These are phyloP conservation scores for Amanita thiersii DNA, from an alignment of 768 basidiomycete genomes.

Conservation along the genomic window DNA sequence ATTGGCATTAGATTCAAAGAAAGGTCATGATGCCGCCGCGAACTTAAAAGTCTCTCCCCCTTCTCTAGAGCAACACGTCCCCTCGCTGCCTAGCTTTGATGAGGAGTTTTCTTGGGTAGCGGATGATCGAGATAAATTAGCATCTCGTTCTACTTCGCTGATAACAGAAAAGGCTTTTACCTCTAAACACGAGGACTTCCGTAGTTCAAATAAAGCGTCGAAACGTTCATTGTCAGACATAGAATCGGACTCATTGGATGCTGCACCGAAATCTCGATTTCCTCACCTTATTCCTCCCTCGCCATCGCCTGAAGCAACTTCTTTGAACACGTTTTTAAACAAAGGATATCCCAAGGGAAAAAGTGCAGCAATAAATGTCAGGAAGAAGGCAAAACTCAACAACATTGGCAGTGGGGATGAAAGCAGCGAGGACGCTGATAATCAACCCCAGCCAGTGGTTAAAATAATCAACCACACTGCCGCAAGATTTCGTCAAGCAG, in stretches of 20 bases:
- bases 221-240: constrained; percentile 37
- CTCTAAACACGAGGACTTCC: constrained; percentile 12
- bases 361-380: constrained; percentile 31
- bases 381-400: constrained; percentile 46
- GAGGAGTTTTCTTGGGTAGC: constrained; percentile 5
- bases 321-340: constrained; percentile 9
- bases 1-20: constrained; percentile 6
- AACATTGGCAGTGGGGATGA: constrained; percentile 16
- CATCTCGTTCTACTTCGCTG: neutral
- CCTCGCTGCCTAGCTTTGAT: constrained; percentile 3
- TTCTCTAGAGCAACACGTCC: neutral
- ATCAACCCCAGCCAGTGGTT: constrained; percentile 16
- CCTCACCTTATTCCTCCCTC: constrained; percentile 56
- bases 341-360: constrained; percentile 13
- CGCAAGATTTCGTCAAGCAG: constrained; percentile 13
- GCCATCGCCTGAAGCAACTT: constrained; percentile 41
- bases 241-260: constrained; percentile 18
- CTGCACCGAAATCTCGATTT: constrained; percentile 12
- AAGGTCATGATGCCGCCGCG: neutral
- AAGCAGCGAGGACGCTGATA: constrained; percentile 19
- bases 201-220: constrained; percentile 16
- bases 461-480: constrained; percentile 27
- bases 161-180: constrained; percentile 4
- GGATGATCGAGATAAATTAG: neutral
- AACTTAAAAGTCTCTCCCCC: neutral